Evolutionary conservation across 805 yeast species (phyloP).

Genomic region (Candida michaelii): DNA sequence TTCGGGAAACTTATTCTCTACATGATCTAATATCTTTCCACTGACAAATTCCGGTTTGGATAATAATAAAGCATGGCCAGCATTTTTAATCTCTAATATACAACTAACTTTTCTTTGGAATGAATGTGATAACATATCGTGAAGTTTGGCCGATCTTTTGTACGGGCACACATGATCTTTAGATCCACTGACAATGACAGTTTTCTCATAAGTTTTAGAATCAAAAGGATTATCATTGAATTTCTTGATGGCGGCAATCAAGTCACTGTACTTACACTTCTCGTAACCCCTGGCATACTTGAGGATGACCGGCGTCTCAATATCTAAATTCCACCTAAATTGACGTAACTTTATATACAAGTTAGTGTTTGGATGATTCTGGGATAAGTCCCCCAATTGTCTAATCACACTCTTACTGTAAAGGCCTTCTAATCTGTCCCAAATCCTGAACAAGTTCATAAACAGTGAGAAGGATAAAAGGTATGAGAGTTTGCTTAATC

Average conservation of each 20-base stretch:
- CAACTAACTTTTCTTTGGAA: constrained; percentile 29
- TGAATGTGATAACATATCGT: constrained; percentile 22
- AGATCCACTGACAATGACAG: constrained; percentile 59
- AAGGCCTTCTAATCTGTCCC: constrained; percentile 65
- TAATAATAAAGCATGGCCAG: constrained; percentile 66
- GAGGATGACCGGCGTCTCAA: constrained; percentile 53
- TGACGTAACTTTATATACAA: constrained; percentile 52
- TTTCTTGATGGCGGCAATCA: constrained; percentile 38
- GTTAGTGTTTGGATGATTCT: constrained; percentile 9
- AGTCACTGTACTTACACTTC: constrained; percentile 44
- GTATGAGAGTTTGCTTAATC: constrained; percentile 22
- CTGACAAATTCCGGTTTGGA: constrained; percentile 64
- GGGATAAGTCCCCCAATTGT: constrained; percentile 38
- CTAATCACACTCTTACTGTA: constrained; percentile 59
- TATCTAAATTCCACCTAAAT: constrained; percentile 69
- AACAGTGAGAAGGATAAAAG: constrained; percentile 41
- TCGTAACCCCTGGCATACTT: constrained; percentile 52
- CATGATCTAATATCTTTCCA: constrained; percentile 59
- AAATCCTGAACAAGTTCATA: constrained; percentile 54
- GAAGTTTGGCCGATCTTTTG: constrained; percentile 29
- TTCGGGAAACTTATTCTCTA: constrained; percentile 48
- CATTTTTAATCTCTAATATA: constrained; percentile 41
- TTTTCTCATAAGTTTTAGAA: constrained; percentile 36
- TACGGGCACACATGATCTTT: constrained; percentile 58
- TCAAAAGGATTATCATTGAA: constrained; percentile 34